A percentile compares a stretch with the other conserved stretches of the same genome.
Conservation (phyloP, 139 green algal species). For the Axilococcus clingmanii region DNA sequence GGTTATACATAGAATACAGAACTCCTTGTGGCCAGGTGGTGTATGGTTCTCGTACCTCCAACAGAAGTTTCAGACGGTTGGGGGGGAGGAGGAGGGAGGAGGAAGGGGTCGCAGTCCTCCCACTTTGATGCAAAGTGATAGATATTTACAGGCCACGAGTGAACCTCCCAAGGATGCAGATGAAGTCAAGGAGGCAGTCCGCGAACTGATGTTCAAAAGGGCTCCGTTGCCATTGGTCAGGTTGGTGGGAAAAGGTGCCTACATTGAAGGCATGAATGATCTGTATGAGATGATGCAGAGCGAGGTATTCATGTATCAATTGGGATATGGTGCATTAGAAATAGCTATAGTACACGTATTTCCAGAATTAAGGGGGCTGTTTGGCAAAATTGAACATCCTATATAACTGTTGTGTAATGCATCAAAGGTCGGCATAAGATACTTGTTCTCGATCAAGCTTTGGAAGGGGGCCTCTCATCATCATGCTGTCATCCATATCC, state of each 20-base stretch:
- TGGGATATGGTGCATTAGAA: slow-evolving; percentile 51
- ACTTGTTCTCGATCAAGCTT: background rate
- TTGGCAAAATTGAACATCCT: slow-evolving; percentile 23
- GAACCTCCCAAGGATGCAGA: slow-evolving; percentile 33
- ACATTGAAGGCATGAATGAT: slow-evolving; percentile 38
- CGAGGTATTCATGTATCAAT: slow-evolving; percentile 40
- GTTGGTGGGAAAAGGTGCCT: slow-evolving; percentile 38
- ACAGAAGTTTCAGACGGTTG: background rate
- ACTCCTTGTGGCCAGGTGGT: slow-evolving; percentile 60
- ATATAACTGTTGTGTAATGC: background rate
- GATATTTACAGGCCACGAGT: slow-evolving; percentile 20
- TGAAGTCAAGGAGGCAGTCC: slow-evolving; percentile 37
- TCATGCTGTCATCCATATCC: background rate
- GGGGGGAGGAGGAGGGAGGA: background rate
- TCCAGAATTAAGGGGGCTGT: slow-evolving; percentile 44
- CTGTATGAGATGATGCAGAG: slow-evolving; percentile 58
- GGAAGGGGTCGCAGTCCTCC: background rate
- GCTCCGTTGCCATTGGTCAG: slow-evolving; percentile 34
- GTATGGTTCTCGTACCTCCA: slow-evolving; percentile 36
- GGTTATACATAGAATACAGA: slow-evolving; percentile 47
- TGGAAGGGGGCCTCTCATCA: background rate
- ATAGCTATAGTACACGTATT: slow-evolving; percentile 41
- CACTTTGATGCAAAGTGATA: slow-evolving; percentile 8
- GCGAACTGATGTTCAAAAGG: slow-evolving; percentile 21
- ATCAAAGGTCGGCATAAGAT: slow-evolving; percentile 4